phyloP scores from a whole-genome alignment of 108 stramenopile genomes.

The Pseudonitzschia multistriata region DNA sequence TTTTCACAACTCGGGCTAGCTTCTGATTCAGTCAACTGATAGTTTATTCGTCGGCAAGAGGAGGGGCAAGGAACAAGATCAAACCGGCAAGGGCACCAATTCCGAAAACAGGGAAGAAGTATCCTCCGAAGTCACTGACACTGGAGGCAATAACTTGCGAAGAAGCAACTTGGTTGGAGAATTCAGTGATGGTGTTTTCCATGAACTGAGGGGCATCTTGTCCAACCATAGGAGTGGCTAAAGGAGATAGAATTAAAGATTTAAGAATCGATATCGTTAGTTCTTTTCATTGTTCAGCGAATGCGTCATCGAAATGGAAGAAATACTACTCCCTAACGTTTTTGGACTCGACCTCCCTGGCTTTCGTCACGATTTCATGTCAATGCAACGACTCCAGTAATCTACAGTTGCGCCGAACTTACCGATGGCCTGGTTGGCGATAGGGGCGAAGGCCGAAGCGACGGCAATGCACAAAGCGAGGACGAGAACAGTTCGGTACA shows the following conservation, averaged over 20 bases:
- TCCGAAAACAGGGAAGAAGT: slow-evolving; percentile 80
- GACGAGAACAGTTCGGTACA: slow-evolving; percentile 62
- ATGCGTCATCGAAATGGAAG: no score
- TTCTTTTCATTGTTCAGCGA: no score
- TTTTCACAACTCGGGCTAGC: neutral
- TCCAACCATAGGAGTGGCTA: slow-evolving; percentile 8
- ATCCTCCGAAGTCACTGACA: slow-evolving; percentile 68
- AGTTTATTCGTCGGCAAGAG: slow-evolving; percentile 72
- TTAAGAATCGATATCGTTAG: neutral
- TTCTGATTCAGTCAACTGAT: neutral
- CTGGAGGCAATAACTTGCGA: slow-evolving; percentile 72
- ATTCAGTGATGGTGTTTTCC: slow-evolving; percentile 65
- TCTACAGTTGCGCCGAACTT: no score
- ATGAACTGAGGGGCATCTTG: slow-evolving; percentile 59
- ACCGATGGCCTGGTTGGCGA: slow-evolving; percentile 65
- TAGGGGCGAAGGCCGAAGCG: slow-evolving; percentile 83
- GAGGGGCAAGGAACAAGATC: slow-evolving; percentile 85
- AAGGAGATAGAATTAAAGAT: neutral
- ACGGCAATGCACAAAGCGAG: slow-evolving; percentile 73
- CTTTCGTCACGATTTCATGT: no score
- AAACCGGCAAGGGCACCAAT: slow-evolving; percentile 69
- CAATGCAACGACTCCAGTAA: no score
- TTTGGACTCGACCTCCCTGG: no score
- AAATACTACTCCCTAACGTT: no score
- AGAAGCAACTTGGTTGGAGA: slow-evolving; percentile 51